Evolutionary conservation across 495 filamentous ascomycete genomes (phyloP), one percentile per base, ranked within the genome.

Genomic region (Penicillium silybi): DNA sequence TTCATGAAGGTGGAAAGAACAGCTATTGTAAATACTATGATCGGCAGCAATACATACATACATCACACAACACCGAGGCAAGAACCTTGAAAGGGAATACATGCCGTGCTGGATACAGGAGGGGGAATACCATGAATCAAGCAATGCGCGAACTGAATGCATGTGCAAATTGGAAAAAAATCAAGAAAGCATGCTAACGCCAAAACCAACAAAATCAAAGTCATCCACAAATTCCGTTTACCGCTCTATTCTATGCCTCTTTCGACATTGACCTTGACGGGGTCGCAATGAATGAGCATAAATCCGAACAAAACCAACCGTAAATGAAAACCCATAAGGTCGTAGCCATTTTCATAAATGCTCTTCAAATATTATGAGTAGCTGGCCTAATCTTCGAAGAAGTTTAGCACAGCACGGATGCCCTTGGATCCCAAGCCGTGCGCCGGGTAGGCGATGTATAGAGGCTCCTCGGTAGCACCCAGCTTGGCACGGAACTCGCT

Each of bases 401-500:
- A 92, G 52, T 85, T 85, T 66, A 93, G 75, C 49, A 93, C 71
- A 3, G 89, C 90, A 57, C 85, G 78, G 32, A 85, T 84, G 15
- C 88, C 89, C 48, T 79, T 81, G 3, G 88, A 84, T 0, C 88
- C 89, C 18, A 93, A 70, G 1, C 89, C 88, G 68, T 89, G 84
- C 23, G 85, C 80, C 10, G 88, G 89, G 66, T 93, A 92, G 56
- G 85, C 84, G 55, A 95, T 87, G 62, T 87, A 95, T 20, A 88
- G 80, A 41, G 85, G 79, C 42, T 92, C 89, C 48, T 92, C 87
- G 57, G 72, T 60, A 4, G 85, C 86, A 26, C 89, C 88, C 66
- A 95, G 80, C 75, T 95, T 95, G 71, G 89, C 85, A 38, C 89
- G 74, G 72, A 95, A 93, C 65, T 91, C 90, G 54, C 81, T 88